Percentiles rank a stretch among this genome's conserved stretches.
These are phyloP conservation scores for Trichoderma pleuroti DNA, from an alignment of 2,329 filamentous ascomycete species.

Conservation along the genomic window DNA sequence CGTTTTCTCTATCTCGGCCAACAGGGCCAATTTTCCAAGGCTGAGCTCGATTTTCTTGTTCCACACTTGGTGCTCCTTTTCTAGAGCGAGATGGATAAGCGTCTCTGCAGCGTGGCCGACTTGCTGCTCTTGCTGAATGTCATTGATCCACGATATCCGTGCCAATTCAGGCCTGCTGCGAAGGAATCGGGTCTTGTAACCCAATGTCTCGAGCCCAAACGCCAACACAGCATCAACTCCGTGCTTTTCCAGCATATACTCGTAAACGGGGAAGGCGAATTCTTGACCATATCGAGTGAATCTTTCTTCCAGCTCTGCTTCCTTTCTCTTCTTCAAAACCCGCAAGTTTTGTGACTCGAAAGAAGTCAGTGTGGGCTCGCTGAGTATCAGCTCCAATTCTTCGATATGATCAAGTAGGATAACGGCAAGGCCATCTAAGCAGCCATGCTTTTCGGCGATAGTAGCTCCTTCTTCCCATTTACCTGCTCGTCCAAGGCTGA, in stretches of 20 bases:
- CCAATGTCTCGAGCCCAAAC: constrained; percentile 63
- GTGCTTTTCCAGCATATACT: constrained; percentile 66
- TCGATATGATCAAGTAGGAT: constrained; percentile 54
- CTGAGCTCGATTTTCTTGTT: constrained; percentile 91
- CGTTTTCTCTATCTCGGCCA: constrained; percentile 56
- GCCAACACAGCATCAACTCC: constrained; percentile 67
- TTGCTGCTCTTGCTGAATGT: constrained; percentile 72
- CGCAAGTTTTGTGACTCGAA: constrained; percentile 31
- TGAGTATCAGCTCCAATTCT: constrained; percentile 30
- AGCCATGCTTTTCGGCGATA: constrained; percentile 56
- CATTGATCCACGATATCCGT: constrained; percentile 92
- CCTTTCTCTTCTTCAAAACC: constrained; percentile 40
- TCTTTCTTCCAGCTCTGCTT: constrained; percentile 45
- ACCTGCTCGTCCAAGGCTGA: constrained; percentile 51
- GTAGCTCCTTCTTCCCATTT: constrained; percentile 57
- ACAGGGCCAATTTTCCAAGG: constrained; percentile 73
- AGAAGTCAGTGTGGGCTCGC: constrained; percentile 28
- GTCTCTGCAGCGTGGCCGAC: constrained; percentile 69
- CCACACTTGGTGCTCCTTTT: constrained; percentile 78
- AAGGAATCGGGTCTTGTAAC: constrained; percentile 75
- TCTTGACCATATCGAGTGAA: constrained; percentile 63
- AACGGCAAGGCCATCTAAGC: constrained; percentile 53
- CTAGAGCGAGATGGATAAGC: constrained; percentile 65
- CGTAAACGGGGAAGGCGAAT: constrained; percentile 76
- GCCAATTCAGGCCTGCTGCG: constrained; percentile 67